A percentile compares a stretch with the other conserved stretches of the same genome.
Evolutionary conservation across 257 asterid genomes (phyloP).

Genomic region (Ilex asprella): DNA sequence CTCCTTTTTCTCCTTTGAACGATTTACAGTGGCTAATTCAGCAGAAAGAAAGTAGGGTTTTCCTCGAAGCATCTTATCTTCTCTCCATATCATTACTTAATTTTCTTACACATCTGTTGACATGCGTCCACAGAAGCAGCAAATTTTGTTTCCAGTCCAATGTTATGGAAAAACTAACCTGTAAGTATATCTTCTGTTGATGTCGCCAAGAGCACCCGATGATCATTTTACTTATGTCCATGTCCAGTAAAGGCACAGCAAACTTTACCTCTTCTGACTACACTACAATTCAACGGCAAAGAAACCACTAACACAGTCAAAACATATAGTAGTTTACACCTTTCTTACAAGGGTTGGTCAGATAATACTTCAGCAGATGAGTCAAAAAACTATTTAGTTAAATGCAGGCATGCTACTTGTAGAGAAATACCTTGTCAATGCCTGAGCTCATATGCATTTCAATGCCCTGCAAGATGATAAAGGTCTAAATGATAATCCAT

Average conservation of each 20-base stretch:
- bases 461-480: slow-evolving; percentile 50
- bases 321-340: slow-evolving; percentile 10
- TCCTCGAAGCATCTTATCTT: no score
- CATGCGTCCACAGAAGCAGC: no score
- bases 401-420: slow-evolving; percentile 12
- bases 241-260: slow-evolving; percentile 75
- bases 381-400: neutral
- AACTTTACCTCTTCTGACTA: slow-evolving; percentile 93
- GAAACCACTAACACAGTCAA: slow-evolving; percentile 26
- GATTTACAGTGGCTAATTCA: no score
- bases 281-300: slow-evolving; percentile 19
- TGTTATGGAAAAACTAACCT: slow-evolving; percentile 34
- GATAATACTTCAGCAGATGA: no score
- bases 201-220: slow-evolving; percentile 72
- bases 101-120: no score
- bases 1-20: no score
- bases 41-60: no score
- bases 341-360: neutral
- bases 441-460: slow-evolving; percentile 65
- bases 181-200: slow-evolving; percentile 76
- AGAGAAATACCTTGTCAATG: slow-evolving; percentile 54
- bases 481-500: neutral
- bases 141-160: no score
- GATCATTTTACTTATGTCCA: slow-evolving; percentile 77
- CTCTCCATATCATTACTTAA: no score